phyloP scores from a whole-genome alignment of 345 rosid genomes.

The Eucalyptus shirleyi region DNA sequence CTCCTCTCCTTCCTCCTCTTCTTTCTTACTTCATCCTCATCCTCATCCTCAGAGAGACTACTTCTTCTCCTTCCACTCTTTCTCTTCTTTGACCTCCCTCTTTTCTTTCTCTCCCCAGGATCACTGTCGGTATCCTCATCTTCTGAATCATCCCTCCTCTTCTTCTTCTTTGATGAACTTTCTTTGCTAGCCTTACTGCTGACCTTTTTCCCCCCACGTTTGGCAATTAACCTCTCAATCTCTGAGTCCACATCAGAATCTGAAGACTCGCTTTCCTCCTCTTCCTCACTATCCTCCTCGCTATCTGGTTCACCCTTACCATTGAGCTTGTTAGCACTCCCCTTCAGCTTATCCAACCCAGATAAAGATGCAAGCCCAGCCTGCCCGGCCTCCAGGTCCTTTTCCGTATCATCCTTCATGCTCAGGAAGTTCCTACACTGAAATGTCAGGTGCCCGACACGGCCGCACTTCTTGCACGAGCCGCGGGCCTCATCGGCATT shows the following conservation, averaged over 20 bases:
- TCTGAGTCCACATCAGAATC: conserved; percentile 85
- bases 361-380: conserved; percentile 45
- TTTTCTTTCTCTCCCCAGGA: conserved; percentile 50
- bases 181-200: conserved; percentile 1
- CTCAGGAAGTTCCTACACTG: conserved; percentile 91
- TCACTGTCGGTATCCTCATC: conserved; percentile 44
- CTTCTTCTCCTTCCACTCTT: conserved; percentile 39
- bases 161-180: conserved; percentile 23
- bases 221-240: conserved; percentile 87
- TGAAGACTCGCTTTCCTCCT: conserved; percentile 71
- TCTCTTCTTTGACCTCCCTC: conserved; percentile 77
- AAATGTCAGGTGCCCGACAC: conserved; percentile 86
- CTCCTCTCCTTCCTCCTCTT: conserved; percentile 59
- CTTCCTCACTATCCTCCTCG: conserved; percentile 45
- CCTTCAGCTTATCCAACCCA: conserved; percentile 68
- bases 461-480: conserved; percentile 84
- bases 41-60: conserved; percentile 53
- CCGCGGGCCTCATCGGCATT: conserved; percentile 93
- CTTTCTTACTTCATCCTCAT: conserved; percentile 23
- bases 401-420: conserved; percentile 71
- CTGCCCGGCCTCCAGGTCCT: conserved; percentile 39
- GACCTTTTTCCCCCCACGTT: conserved; percentile 58
- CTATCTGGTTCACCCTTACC: conserved; percentile 26
- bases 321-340: conserved; percentile 21
- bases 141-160: conserved; percentile 8